phyloP scores from a whole-genome alignment of 139 green algal species.

The Pleodorina starrii region DNA sequence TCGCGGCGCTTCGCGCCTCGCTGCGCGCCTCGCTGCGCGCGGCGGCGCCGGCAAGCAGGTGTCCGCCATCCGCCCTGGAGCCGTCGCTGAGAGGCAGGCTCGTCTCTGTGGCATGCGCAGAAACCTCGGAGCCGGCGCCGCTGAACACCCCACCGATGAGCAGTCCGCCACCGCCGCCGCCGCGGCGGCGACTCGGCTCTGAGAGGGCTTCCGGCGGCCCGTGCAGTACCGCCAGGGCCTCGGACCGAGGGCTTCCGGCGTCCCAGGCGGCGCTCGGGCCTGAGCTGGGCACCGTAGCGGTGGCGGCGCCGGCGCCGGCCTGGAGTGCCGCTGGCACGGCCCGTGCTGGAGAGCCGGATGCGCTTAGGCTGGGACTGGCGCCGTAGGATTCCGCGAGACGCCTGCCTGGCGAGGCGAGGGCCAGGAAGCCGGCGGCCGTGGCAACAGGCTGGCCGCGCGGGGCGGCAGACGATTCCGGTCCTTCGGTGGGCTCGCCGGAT shows the following conservation, averaged over 20 bases:
- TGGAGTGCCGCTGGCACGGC: too few species aligned
- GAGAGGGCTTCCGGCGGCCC: not conserved
- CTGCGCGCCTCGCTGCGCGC: not conserved
- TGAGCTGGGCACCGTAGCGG: not conserved
- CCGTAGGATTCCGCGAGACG: too few species aligned
- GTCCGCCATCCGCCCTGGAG: not conserved
- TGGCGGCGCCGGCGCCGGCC: not conserved
- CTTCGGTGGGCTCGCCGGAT: too few species aligned
- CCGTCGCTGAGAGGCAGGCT: conserved; percentile 5
- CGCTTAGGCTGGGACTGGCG: too few species aligned
- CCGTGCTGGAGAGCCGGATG: too few species aligned
- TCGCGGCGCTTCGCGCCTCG: not conserved
- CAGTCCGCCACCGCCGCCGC: not conserved
- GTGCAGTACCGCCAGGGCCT: too few species aligned
- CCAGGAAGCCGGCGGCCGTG: too few species aligned
- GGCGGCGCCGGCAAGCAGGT: too few species aligned
- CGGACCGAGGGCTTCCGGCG: not conserved
- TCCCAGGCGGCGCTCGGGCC: too few species aligned
- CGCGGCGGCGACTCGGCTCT: not conserved
- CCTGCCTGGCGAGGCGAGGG: too few species aligned
- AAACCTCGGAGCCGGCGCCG: not conserved
- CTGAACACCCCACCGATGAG: not conserved
- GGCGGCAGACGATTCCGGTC: too few species aligned
- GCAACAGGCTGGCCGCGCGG: too few species aligned
- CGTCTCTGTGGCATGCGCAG: not conserved